Evolutionary conservation across 495 filamentous ascomycete genomes (phyloP), one percentile per base, ranked within the genome.

Genomic region (Xylaria nigripes): DNA sequence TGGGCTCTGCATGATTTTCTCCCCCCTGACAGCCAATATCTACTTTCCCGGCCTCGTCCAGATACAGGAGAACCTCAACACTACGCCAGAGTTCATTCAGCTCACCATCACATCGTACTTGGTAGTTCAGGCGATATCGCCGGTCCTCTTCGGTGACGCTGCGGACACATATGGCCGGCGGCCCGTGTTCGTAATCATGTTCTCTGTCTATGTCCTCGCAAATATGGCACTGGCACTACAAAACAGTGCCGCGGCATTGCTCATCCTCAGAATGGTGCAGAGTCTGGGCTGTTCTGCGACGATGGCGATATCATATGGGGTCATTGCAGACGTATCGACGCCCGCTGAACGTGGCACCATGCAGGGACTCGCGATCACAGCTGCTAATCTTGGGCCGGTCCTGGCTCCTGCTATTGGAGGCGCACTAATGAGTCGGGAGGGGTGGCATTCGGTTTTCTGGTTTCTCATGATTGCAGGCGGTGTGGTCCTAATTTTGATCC

Each of bases 41-140:
- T 70, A 72, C 61, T 73, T 77, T 48, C 76, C 76, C 8, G 73
- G 72, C 0, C 57, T 79, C 13, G 66, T 69, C 9, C 72, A 71
- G 1, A 73, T 79, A 12, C 68, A 74, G 3, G 30, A 50, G 10
- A 71, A 76, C 36, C 57, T 78, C 2, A 56, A 68, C 30, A 63
- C 74, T 3, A 73, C 72, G 0, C 29, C 70, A 4, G 67, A 72
- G 24, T 64, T 74, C 1, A 65, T 78, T 58, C 72, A 75, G 42
- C 64, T 78, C 9, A 79, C 76, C 0, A 69, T 81, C 2, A 73
- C 70, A 12, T 69, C 68, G 15, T 73, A 73, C 48, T 53, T 67
- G 12, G 40, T 61, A 21, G 48, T 54, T 16, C 50, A 51, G 23
- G 55, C 42, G 5, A 34, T 61, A 29, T 57, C 50, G 19, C 76